Evolutionary conservation across 495 filamentous ascomycete genomes (phyloP).

Genomic region (Penicillium waksmanii): DNA sequence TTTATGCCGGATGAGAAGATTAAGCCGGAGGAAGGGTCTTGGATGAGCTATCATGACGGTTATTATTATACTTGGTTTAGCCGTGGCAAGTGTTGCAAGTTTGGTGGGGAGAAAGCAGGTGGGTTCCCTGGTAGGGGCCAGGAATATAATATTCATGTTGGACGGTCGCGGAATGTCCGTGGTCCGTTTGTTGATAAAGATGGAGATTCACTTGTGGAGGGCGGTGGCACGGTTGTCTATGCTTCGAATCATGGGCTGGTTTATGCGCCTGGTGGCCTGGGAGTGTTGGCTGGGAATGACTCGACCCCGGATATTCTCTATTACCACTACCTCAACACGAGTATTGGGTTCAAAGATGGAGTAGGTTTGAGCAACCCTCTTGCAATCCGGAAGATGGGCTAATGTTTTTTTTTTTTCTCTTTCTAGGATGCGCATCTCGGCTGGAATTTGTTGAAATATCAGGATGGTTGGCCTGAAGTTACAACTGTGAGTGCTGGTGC

Average conservation of each 20-base stretch:
- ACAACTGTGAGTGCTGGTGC: conserved; percentile 7
- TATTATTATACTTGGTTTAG: conserved; percentile 78
- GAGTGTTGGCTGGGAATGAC: conserved; percentile 37
- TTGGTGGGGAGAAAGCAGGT: conserved; percentile 28
- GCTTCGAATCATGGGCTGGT: conserved; percentile 49
- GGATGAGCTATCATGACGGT: conserved; percentile 56
- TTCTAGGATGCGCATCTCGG: conserved; percentile 49
- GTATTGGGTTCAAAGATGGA: conserved; percentile 40
- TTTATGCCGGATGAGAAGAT: conserved; percentile 31
- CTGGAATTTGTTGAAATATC: conserved; percentile 48
- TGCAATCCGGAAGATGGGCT: neutral
- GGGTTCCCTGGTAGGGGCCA: conserved; percentile 54
- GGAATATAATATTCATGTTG: conserved; percentile 63
- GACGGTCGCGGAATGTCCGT: conserved; percentile 37
- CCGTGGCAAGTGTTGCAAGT: conserved; percentile 68
- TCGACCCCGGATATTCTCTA: conserved; percentile 47
- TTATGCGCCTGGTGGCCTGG: conserved; percentile 53
- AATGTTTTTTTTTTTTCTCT: neutral
- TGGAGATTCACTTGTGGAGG: conserved; percentile 32
- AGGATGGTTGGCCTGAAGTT: conserved; percentile 48
- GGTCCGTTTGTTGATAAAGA: conserved; percentile 50
- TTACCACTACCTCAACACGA: conserved; percentile 53
- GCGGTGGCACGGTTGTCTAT: conserved; percentile 50
- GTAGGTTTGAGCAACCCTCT: conserved; percentile 27
- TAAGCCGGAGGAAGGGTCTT: conserved; percentile 63